phyloP scores from a whole-genome alignment of 2,329 filamentous ascomycete species.

The Penicillium concentricum region DNA sequence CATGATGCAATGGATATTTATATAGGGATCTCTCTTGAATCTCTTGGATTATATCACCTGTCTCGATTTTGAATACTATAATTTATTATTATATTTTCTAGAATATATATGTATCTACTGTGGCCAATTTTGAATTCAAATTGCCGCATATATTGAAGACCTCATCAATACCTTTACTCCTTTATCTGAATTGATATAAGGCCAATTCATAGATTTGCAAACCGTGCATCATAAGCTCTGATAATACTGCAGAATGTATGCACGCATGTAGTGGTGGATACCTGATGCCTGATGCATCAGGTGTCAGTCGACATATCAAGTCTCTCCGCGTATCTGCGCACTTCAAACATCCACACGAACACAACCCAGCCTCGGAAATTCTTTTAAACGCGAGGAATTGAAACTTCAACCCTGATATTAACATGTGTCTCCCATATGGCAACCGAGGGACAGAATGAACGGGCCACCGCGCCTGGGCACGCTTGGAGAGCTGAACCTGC shows the following conservation, averaged over 20 bases:
- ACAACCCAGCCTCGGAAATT: slow-evolving; percentile 6
- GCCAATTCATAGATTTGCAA: neutral
- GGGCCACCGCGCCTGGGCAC: slow-evolving; percentile 18
- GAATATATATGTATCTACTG: neutral
- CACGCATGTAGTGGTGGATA: neutral
- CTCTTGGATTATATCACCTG: neutral
- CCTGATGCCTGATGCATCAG: slow-evolving; percentile 22
- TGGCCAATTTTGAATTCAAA: neutral
- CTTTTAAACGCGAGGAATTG: neutral
- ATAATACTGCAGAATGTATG: neutral
- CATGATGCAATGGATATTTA: neutral
- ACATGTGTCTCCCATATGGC: slow-evolving; percentile 26
- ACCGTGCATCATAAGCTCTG: neutral
- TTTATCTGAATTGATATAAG: neutral
- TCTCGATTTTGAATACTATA: neutral
- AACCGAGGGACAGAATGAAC: slow-evolving; percentile 21
- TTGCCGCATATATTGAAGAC: neutral
- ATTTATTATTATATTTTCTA: neutral
- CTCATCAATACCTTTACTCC: neutral
- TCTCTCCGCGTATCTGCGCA: slow-evolving; percentile 8
- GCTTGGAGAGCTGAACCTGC: slow-evolving; percentile 32
- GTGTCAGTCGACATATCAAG: slow-evolving; percentile 19
- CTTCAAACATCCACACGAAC: neutral
- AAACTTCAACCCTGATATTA: neutral
- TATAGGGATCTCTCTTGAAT: no score